Base-by-base conservation (phyloP, 2,329 filamentous ascomycete genomes). In the Colletotrichum sp. region DNA sequence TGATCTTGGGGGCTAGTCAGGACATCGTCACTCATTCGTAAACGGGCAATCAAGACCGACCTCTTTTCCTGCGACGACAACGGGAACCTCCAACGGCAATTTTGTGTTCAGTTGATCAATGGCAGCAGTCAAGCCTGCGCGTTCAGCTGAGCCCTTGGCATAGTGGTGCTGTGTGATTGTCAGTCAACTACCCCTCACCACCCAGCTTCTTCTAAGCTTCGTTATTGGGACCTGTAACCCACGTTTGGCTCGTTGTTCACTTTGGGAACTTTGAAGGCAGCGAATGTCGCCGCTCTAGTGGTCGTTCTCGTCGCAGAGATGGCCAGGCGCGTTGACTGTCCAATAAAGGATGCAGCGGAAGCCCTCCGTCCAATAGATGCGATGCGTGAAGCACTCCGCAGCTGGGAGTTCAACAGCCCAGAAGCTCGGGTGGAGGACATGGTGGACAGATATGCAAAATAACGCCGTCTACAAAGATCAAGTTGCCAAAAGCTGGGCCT, bases 221-320 rank as follows among this genome's bases (percentile, higher is more conserved):
- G 66, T 71, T 72, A 21, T 8, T 39, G 14, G 9, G 48, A 68
- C 75, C 55, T 43, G 36, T 21, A n/a, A 89, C 95, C 85, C 86
- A 98, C 96, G 84, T 98, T 99, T n/a, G 95, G 95, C 88, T 99
- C 97, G 84, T 99, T 99, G 83, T 92, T 89, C 80, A 98, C 92
- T 78, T 93, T 93, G 66, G 97, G 97, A 68, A 96, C 91, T 88
- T 95, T 96, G 91, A 98, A 99, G 77, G 92, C 90, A 66, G 96
- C 96, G 78, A 98, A 89, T 9, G 92, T 94, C 73, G 93, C 86
- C 80, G 82, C 80, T 67, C 82, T 86, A 57, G 78, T 71, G 32
- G 73, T 77, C 9, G 81, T 84, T 36, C 81, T 83, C 59, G 82
- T 80, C 57, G 84, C 36, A 6, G 66, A 30, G 14, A 52, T 48